Conservation (phyloP, 2,329 filamentous ascomycete species). For the Trichoderma semiorbis region DNA sequence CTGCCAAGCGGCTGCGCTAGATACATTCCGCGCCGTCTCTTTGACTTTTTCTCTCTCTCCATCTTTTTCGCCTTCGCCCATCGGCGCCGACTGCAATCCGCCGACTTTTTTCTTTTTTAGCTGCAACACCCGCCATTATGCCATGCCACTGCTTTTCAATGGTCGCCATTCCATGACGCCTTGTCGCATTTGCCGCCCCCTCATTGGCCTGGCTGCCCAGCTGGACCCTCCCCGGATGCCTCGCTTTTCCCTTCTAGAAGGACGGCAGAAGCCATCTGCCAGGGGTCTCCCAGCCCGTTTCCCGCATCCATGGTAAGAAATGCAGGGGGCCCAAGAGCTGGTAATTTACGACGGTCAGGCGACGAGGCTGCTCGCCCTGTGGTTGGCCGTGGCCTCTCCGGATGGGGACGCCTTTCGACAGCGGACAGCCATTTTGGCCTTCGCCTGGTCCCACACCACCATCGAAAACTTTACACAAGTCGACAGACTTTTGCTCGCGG, state of each 20-base stretch:
- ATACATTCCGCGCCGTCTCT: background rate
- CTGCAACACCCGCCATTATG: background rate
- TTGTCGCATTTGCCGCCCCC: background rate
- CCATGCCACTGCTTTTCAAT: background rate
- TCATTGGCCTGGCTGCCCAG: background rate
- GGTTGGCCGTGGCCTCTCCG: conserved; percentile 15
- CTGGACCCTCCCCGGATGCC: background rate
- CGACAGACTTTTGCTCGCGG: background rate
- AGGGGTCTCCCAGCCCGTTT: conserved; percentile 13
- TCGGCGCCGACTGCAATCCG: background rate
- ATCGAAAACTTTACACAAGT: conserved; percentile 6
- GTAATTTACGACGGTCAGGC: conserved; percentile 20
- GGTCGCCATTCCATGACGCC: background rate
- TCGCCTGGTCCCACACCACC: conserved; percentile 9
- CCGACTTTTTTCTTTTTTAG: background rate
- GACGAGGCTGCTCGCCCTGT: conserved; percentile 4
- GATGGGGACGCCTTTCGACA: conserved; percentile 16
- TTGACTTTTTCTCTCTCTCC: background rate
- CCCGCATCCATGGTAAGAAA: conserved; percentile 11
- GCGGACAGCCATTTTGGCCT: conserved; percentile 6
- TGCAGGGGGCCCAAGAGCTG: conserved; percentile 16
- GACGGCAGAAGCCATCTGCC: conserved; percentile 15
- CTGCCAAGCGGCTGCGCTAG: conserved; percentile 10
- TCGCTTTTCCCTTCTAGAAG: conserved; percentile 18
- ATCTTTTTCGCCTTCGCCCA: background rate